Base-by-base conservation (phyloP, 257 asterid species). In the Penstemon newberryi region DNA sequence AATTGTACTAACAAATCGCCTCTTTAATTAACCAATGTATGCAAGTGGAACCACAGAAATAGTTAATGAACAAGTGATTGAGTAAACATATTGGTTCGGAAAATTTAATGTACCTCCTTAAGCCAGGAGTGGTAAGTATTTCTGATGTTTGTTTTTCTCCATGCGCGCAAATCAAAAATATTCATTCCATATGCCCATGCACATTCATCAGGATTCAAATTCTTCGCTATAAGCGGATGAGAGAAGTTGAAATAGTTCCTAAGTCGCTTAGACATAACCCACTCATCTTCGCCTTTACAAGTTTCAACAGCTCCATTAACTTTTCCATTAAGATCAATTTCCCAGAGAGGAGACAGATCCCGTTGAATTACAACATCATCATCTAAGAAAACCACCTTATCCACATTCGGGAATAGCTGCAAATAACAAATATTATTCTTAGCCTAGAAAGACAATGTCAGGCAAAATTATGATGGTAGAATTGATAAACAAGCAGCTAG, bases 131-230 rank as follows among this genome's bases (percentile, higher is more conserved):
- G 96, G 73, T 92, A 92, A 52, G 93, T 86, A 47, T 88, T 91
- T 70, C 92, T 85, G 11, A 93, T 88, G 74, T 79, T 77, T 46
- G 89, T 90, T 68, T 78, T 77, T 70, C 97, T 83, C 99, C 99
- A 93, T 19, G 88, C 83, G 18, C 79, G 81, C 74, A 93, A 73
- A 75, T 93, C 99, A 69, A 93, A 93, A 40, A 93, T 84, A 77
- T 93, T 93, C 99, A 93, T 93, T 70, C 99, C 97, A 68, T 90
- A 93, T 12, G 96, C 99, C 99, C 99, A 93, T 25, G 99, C 99
- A 75, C 99, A 93, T 63, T 90, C 94, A 38, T 89, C 91, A 7
- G 96, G 97, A 77, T 93, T 77, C 83, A 93, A 81, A 72, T 83
- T 84, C 75, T 79, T 87, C 7, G 92, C 84, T 71, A 93, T 80